phyloP scores from a whole-genome alignment of 2,329 filamentous ascomycete genomes.

The Beauveria bassiana region DNA sequence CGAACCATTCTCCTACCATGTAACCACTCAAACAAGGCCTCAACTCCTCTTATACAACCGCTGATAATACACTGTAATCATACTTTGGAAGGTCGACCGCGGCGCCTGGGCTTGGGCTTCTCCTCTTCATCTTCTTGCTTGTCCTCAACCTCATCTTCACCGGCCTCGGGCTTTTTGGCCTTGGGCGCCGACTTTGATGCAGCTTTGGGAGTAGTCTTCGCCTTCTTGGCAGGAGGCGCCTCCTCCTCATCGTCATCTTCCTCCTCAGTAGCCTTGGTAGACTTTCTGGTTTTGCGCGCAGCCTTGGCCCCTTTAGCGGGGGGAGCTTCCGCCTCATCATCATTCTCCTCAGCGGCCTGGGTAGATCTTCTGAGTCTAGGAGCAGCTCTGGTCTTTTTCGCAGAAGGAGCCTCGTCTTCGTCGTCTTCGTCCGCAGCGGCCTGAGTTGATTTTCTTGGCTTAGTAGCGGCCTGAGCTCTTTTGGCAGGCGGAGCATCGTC shows the following conservation, averaged over 20 bases:
- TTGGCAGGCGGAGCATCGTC: not conserved
- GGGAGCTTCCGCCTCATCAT: slow-evolving; percentile 13
- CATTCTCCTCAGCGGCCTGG: slow-evolving; percentile 1
- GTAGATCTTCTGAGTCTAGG: not conserved
- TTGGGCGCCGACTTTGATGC: slow-evolving; percentile 1
- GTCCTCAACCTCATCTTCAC: slow-evolving; percentile 17
- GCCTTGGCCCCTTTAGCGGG: slow-evolving; percentile 15
- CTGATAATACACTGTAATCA: slow-evolving; percentile 1
- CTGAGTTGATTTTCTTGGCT: not conserved
- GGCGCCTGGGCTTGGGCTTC: slow-evolving; percentile 26
- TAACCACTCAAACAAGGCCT: not conserved
- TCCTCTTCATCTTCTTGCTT: slow-evolving; percentile 17
- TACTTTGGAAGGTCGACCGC: slow-evolving; percentile 21
- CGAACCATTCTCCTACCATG: not conserved
- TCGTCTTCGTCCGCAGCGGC: not conserved
- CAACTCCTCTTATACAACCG: not conserved
- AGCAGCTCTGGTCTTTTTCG: slow-evolving; percentile 13
- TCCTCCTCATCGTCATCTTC: slow-evolving; percentile 17
- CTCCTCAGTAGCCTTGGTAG: not conserved
- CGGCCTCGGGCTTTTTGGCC: slow-evolving; percentile 15
- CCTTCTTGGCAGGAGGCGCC: slow-evolving; percentile 13
- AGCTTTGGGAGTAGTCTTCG: not conserved
- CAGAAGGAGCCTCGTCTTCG: slow-evolving; percentile 9
- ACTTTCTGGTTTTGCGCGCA: not conserved
- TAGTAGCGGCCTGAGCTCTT: not conserved